These are phyloP conservation scores for Ceratocystis colombiana DNA, from an alignment of 2,329 filamentous ascomycete species.

Conservation along the genomic window DNA sequence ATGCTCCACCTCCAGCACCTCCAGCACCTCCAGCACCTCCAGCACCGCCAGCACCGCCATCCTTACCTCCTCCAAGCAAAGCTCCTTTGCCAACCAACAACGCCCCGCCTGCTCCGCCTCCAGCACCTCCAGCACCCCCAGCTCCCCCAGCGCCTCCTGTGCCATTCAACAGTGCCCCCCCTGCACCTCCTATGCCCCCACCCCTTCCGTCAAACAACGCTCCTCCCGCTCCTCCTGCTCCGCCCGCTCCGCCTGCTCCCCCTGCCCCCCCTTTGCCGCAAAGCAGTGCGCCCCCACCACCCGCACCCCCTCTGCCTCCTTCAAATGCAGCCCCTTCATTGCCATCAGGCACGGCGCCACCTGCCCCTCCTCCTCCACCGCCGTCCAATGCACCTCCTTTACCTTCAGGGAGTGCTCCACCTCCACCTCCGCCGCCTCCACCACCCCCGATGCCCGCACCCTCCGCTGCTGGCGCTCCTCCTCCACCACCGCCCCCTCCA, in stretches of 20 bases:
- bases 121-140: constrained; percentile 19
- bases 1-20: constrained; percentile 22
- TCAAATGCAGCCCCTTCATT: constrained; percentile 44
- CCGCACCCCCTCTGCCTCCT: constrained; percentile 38
- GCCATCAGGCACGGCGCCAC: constrained; percentile 29
- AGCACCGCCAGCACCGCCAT: constrained; percentile 26
- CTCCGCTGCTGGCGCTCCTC: constrained; percentile 33
- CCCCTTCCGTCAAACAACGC: constrained; percentile 36
- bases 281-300: constrained; percentile 30
- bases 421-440: constrained; percentile 39
- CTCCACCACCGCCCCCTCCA: constrained; percentile 39
- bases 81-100: background rate
- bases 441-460: constrained; percentile 34
- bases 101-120: constrained; percentile 26
- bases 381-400: constrained; percentile 37
- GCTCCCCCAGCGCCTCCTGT: constrained; percentile 50
- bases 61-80: constrained; percentile 7
- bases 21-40: constrained; percentile 21
- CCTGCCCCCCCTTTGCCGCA: constrained; percentile 38
- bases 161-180: constrained; percentile 44
- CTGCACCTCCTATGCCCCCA: constrained; percentile 43
- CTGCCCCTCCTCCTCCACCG: constrained; percentile 37
- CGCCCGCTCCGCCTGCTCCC: constrained; percentile 57
- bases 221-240: constrained; percentile 42
- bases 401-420: constrained; percentile 5